phyloP scores from a whole-genome alignment of 2,329 filamentous ascomycete genomes.

The Raffaelea ambrosiae region DNA sequence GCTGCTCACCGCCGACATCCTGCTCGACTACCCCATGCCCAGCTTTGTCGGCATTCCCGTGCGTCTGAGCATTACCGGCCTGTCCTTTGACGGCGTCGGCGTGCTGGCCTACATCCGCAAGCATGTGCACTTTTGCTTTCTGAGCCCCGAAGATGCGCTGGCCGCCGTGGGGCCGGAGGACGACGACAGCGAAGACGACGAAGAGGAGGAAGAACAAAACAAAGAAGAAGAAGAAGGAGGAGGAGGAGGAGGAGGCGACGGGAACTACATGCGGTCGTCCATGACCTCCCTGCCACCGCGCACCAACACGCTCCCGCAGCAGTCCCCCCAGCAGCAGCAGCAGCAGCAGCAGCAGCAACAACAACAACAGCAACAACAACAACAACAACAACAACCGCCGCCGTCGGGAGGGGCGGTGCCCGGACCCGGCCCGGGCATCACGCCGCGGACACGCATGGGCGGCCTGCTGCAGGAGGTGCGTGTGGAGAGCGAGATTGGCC shows the following conservation, averaged over 20 bases:
- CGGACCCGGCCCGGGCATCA: not conserved
- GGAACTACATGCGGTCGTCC: slow-evolving; percentile 14
- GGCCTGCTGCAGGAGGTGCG: slow-evolving; percentile 85
- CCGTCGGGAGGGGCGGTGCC: no score
- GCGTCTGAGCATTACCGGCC: slow-evolving; percentile 86
- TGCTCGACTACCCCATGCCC: slow-evolving; percentile 97
- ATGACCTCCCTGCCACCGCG: not conserved
- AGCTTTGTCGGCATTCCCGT: slow-evolving; percentile 95
- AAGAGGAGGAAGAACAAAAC: slow-evolving; percentile 6
- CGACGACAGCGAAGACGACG: slow-evolving; percentile 16
- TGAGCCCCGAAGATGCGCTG: slow-evolving; percentile 84
- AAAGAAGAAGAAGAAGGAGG: no score
- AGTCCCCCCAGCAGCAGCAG: slow-evolving; percentile 13
- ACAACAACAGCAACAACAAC: slow-evolving; percentile 13
- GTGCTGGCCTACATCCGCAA: slow-evolving; percentile 87
- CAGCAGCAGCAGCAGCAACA: slow-evolving; percentile 10
- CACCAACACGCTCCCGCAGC: slow-evolving; percentile 6
- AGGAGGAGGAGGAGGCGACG: slow-evolving; percentile 28
- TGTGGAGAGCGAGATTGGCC: slow-evolving; percentile 95
- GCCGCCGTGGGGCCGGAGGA: slow-evolving; percentile 53
- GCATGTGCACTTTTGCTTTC: slow-evolving; percentile 85
- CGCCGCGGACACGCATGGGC: slow-evolving; percentile 37
- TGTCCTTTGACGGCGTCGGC: slow-evolving; percentile 92
- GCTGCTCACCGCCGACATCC: slow-evolving; percentile 85
- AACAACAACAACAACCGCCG: not conserved